phyloP scores from a whole-genome alignment of 495 filamentous ascomycete species.

The Tetracladium marchalianum region DNA sequence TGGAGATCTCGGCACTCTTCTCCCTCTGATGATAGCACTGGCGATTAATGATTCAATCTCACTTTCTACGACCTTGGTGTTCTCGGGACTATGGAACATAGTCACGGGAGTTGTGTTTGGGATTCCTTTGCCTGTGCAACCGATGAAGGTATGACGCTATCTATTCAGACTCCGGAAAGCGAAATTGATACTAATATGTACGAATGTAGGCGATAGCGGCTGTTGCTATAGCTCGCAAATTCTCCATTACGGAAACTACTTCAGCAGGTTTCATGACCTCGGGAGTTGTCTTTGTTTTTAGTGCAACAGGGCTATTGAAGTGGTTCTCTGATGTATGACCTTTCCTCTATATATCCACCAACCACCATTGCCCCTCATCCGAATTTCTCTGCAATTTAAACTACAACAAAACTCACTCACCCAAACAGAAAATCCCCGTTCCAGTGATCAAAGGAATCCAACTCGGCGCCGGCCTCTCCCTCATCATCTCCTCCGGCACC shows the following conservation, averaged over 20 bases:
- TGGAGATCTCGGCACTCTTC: slow-evolving; percentile 83
- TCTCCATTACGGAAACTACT: slow-evolving; percentile 56
- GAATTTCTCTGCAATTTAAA: no score
- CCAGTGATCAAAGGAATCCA: slow-evolving; percentile 92
- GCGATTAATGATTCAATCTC: slow-evolving; percentile 65
- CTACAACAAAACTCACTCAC: neutral
- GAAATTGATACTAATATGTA: slow-evolving; percentile 3
- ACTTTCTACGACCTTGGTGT: slow-evolving; percentile 74
- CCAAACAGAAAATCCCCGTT: slow-evolving; percentile 46
- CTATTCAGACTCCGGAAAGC: neutral
- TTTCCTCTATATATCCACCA: no score
- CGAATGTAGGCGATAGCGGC: slow-evolving; percentile 75
- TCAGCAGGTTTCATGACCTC: slow-evolving; percentile 73
- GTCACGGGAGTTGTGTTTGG: slow-evolving; percentile 73
- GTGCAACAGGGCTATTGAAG: slow-evolving; percentile 60
- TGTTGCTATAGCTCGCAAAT: slow-evolving; percentile 61
- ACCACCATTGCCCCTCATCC: no score
- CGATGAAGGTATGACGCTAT: slow-evolving; percentile 50
- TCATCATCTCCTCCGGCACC: slow-evolving; percentile 64
- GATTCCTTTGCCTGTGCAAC: slow-evolving; percentile 77
- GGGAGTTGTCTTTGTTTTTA: slow-evolving; percentile 61
- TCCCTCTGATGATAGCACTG: slow-evolving; percentile 80
- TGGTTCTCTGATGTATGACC: slow-evolving; percentile 47
- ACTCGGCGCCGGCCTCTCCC: slow-evolving; percentile 74
- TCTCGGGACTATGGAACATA: slow-evolving; percentile 80